Conservation (phyloP, 1,139 yeast genomes). For the Lodderomyces orthopsilosis region DNA sequence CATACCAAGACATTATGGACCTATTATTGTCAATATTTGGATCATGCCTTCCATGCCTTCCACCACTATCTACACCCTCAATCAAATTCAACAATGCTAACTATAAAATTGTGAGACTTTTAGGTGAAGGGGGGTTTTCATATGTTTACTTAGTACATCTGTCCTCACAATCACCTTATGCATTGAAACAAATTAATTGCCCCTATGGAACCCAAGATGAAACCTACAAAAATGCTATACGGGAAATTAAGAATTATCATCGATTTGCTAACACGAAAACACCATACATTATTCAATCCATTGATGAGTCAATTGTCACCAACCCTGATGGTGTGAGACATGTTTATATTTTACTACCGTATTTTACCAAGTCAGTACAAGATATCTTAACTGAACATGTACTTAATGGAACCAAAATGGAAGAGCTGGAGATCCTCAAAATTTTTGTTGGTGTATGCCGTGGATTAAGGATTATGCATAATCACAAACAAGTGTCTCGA, state of each 20-base stretch:
- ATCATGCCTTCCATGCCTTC: conserved; percentile 43
- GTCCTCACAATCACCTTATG: conserved; percentile 52
- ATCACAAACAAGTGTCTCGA: conserved; percentile 41
- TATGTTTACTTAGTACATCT: conserved; percentile 76
- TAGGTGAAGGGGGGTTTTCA: conserved; percentile 90
- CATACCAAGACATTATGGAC: conserved; percentile 28
- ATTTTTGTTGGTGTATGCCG: conserved; percentile 68
- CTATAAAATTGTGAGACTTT: conserved; percentile 59
- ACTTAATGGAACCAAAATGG: conserved; percentile 51
- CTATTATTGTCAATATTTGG: conserved; percentile 22
- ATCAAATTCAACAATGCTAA: conserved; percentile 48
- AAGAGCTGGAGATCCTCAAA: conserved; percentile 53
- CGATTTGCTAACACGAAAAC: conserved; percentile 54
- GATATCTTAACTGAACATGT: conserved; percentile 68
- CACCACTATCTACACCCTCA: conserved; percentile 42
- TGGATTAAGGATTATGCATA: conserved; percentile 76
- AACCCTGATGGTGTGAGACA: conserved; percentile 79
- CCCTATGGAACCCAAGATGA: conserved; percentile 80
- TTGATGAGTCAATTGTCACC: conserved; percentile 69
- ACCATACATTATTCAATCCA: conserved; percentile 64
- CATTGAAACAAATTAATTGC: conserved; percentile 82
- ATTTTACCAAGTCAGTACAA: conserved; percentile 68
- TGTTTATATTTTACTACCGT: conserved; percentile 77
- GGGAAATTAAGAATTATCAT: conserved; percentile 73
- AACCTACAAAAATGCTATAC: conserved; percentile 57